Conservation (phyloP, 306 rosid genomes). For the Medicago arabica region DNA sequence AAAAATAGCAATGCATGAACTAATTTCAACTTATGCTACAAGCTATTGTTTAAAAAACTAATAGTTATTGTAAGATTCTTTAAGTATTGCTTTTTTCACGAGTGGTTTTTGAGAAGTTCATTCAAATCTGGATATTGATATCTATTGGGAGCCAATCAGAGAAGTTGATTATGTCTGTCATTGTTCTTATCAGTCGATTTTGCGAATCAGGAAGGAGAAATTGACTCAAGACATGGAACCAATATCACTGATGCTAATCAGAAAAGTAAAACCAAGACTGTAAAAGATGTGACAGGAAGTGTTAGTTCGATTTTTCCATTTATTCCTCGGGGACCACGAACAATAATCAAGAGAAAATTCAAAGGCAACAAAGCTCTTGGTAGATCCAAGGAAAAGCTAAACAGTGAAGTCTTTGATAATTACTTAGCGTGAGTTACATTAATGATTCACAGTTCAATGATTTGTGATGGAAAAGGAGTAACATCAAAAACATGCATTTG, state of each 20-base stretch:
- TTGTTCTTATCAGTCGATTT: slow-evolving; percentile 34
- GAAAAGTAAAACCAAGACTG: slow-evolving; percentile 8
- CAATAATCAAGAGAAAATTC: slow-evolving; percentile 47
- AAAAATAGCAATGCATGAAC: not conserved
- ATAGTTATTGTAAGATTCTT: not conserved
- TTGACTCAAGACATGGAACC: not conserved
- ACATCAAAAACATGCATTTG: not conserved
- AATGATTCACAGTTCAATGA: slow-evolving; percentile 26
- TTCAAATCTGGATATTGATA: not conserved
- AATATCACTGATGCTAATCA: not conserved
- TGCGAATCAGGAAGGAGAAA: slow-evolving; percentile 27
- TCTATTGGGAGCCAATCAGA: slow-evolving; percentile 2
- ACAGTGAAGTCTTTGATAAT: slow-evolving; percentile 56
- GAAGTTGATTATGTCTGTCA: slow-evolving; percentile 35
- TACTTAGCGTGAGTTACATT: slow-evolving; percentile 63
- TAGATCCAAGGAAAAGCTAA: slow-evolving; percentile 44
- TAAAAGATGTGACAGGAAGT: slow-evolving; percentile 4
- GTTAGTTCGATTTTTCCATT: slow-evolving; percentile 3
- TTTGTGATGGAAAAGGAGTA: not conserved
- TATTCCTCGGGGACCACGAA: slow-evolving; percentile 44
- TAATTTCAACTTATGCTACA: not conserved
- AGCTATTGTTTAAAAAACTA: slow-evolving; percentile 4
- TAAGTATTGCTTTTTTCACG: not conserved
- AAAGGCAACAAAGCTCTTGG: slow-evolving; percentile 32
- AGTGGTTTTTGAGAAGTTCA: not conserved